A percentile compares a stretch with the other conserved stretches of the same genome.
phyloP scores from a whole-genome alignment of 2,329 filamentous ascomycete species.

The Myotisia sp. region DNA sequence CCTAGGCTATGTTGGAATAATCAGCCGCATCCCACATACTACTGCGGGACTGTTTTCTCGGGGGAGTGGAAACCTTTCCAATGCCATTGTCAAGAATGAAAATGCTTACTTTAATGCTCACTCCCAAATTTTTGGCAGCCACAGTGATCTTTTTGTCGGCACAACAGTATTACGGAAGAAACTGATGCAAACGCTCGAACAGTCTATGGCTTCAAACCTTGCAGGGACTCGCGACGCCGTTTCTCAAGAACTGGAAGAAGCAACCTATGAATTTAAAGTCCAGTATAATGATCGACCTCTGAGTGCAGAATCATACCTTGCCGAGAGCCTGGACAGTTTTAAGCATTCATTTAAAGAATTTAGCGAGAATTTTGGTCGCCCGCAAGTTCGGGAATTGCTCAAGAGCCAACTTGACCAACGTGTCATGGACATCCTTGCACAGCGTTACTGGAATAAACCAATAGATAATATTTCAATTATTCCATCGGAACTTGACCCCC shows the following conservation, averaged over 20 bases:
- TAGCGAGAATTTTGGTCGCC: constrained; percentile 72
- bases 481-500: constrained; percentile 53
- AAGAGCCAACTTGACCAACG: constrained; percentile 91
- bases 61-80: constrained; percentile 63
- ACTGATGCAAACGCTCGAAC: constrained; percentile 89
- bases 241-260: constrained; percentile 86
- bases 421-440: constrained; percentile 81
- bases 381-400: constrained; percentile 75
- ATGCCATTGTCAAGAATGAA: constrained; percentile 76
- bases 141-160: constrained; percentile 60
- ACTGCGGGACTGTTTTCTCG: constrained; percentile 62
- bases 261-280: constrained; percentile 96
- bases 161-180: constrained; percentile 83
- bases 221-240: constrained; percentile 85
- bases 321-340: constrained; percentile 87
- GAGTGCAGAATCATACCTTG: constrained; percentile 90
- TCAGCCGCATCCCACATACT: constrained; percentile 62
- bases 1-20: constrained; percentile 91
- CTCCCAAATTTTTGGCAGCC: constrained; percentile 61
- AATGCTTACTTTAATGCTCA: constrained; percentile 74
- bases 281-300: constrained; percentile 96
- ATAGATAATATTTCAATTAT: constrained; percentile 63
- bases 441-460: constrained; percentile 94
- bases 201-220: constrained; percentile 89
- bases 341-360: constrained; percentile 97